Evolutionary conservation across 805 yeast species (phyloP).

Genomic region (Tetrapisispora phaffii): DNA sequence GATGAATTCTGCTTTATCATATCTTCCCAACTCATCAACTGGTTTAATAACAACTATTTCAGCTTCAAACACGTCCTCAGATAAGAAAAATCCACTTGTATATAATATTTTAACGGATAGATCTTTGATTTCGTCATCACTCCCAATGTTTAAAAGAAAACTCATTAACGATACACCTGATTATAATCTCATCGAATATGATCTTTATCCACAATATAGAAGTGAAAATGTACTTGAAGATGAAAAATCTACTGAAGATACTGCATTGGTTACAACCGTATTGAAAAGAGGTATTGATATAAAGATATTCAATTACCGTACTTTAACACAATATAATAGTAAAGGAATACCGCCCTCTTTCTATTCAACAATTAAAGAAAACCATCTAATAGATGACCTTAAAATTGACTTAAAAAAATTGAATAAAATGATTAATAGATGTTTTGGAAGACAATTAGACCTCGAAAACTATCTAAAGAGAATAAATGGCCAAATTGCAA

Average conservation of each 20-base stretch:
- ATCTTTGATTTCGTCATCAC: slow-evolving; percentile 79
- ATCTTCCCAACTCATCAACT: slow-evolving; percentile 48
- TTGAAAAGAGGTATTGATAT: slow-evolving; percentile 59
- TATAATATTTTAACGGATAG: slow-evolving; percentile 88
- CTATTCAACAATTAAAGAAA: background rate
- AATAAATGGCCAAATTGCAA: slow-evolving; percentile 57
- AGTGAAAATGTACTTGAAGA: background rate
- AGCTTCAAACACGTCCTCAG: slow-evolving; percentile 45
- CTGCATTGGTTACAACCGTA: slow-evolving; percentile 51
- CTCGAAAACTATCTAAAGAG: slow-evolving; percentile 56
- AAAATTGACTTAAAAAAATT: slow-evolving; percentile 49
- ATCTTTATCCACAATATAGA: slow-evolving; percentile 1
- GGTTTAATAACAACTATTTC: slow-evolving; percentile 82
- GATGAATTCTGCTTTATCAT: slow-evolving; percentile 47
- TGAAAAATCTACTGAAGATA: slow-evolving; percentile 6
- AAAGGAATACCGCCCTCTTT: slow-evolving; percentile 20
- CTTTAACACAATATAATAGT: slow-evolving; percentile 15
- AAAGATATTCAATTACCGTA: slow-evolving; percentile 17
- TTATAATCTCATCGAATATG: background rate
- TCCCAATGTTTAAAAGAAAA: slow-evolving; percentile 48
- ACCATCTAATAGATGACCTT: background rate
- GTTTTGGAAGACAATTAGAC: slow-evolving; percentile 65
- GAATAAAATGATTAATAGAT: slow-evolving; percentile 57
- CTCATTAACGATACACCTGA: background rate
- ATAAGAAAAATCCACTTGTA: slow-evolving; percentile 66